Base-by-base conservation (phyloP, 2,329 filamentous ascomycete genomes). In the Fusarium keratoplasticum region DNA sequence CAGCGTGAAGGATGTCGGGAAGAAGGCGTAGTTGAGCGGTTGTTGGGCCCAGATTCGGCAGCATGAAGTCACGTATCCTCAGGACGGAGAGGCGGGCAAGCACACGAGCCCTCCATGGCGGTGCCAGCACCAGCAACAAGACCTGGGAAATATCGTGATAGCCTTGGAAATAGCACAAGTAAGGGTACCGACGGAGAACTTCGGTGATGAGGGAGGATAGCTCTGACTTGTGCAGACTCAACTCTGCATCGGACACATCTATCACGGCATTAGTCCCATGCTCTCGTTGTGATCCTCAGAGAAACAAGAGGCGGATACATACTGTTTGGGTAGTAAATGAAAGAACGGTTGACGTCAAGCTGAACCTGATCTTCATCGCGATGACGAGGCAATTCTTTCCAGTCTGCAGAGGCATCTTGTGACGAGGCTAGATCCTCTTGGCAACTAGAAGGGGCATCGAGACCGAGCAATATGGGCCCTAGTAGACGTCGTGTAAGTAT, bases 81-180 rank as follows among this genome's bases (percentile, higher is more conserved):
- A 98, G 89, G 35, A 95, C 87, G 4, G 95, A 98, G 67, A 99
- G 90, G n/a, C 94, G 93, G 36, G 93, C 89, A 35, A 97, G 90
- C 18, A 92, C 90, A 8, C 87, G 82, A 20, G 88, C 86, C 18
- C 94, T 92, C 63, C 87, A 81, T 25, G 87, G 79, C 11, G 90
- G 84, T 0, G 92, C 92, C 5, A 99, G 87, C 13, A 98, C 95
- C 16, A 99, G 89, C 44, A 98, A 89, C 69, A 99, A 89, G 27
- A 99, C 96, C 84, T 99, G 97, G 77, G 94, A 96, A 79, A 99
- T 98, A 84, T 99, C 96, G 83, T 99, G 96, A 82, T 97, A 99
- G 81, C 96, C 96, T 85, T 99, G 96, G 83, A 99, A 99, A 84
- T 99, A 99, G 86, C 92, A 95, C 38, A 99, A 90, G 81, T 92